Evolutionary conservation across 148 eudicot genomes (phyloP).

Genomic region (Persicaria tinctoria): DNA sequence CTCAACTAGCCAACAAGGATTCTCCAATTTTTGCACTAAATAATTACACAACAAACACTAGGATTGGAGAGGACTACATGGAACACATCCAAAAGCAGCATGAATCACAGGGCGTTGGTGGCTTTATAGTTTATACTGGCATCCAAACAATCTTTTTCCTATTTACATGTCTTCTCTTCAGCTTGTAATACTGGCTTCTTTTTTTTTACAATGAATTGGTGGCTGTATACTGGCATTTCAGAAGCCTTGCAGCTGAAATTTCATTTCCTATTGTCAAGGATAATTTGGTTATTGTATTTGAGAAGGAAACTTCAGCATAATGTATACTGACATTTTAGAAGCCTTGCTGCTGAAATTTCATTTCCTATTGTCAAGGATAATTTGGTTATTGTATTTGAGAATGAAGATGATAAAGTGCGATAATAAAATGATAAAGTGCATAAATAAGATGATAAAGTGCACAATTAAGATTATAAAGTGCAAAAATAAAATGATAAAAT

Average conservation of each 20-base stretch:
- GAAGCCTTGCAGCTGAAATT: slow-evolving; percentile 53
- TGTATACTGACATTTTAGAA: too few relatives aligned
- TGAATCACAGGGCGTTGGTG: slow-evolving; percentile 6
- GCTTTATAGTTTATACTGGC: too few relatives aligned
- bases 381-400: too few relatives aligned
- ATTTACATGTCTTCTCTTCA: slow-evolving; percentile 17
- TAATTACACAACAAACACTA: not conserved
- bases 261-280: slow-evolving; percentile 55
- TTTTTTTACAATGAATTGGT: slow-evolving; percentile 45
- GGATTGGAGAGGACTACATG: not conserved
- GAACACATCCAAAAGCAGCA: not conserved
- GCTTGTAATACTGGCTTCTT: slow-evolving; percentile 62
- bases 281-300: slow-evolving; percentile 47
- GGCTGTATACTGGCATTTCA: slow-evolving; percentile 52
- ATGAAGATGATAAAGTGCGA: too few relatives aligned
- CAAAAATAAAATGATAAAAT: too few relatives aligned
- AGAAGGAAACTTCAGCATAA: slow-evolving; percentile 31
- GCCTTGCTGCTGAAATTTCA: too few relatives aligned
- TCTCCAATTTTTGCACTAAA: slow-evolving; percentile 12
- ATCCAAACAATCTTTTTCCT: not conserved
- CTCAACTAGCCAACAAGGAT: too few relatives aligned
- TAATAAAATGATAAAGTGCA: too few relatives aligned
- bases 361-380: too few relatives aligned
- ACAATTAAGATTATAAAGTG: too few relatives aligned
- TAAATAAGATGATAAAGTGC: too few relatives aligned